phyloP scores from a whole-genome alignment of 2,329 filamentous ascomycete species.

The Penicillium sclerotigenum region DNA sequence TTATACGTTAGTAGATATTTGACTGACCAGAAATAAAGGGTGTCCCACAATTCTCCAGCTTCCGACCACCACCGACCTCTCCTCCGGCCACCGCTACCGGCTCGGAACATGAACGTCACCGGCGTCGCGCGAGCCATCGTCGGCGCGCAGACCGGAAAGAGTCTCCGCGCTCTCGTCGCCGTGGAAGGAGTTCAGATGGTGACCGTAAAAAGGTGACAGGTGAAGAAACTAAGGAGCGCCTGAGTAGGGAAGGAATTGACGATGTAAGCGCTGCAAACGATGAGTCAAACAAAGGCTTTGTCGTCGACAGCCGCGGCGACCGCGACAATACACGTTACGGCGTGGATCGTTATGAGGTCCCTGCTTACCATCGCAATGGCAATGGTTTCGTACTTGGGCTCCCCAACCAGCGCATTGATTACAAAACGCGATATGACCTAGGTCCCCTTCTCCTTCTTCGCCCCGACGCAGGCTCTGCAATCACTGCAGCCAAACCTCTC shows the following conservation, averaged over 20 bases:
- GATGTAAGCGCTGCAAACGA: background rate
- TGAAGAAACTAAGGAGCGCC: background rate
- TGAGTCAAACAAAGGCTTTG: slow-evolving; percentile 40
- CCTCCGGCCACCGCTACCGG: slow-evolving; percentile 20
- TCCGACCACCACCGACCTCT: slow-evolving; percentile 53
- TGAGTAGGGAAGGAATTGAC: background rate
- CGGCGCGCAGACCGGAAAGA: background rate
- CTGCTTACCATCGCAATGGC: slow-evolving; percentile 67
- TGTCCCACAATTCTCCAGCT: slow-evolving; percentile 72
- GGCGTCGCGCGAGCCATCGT: slow-evolving; percentile 18
- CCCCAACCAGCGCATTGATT: slow-evolving; percentile 62
- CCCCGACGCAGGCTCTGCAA: background rate
- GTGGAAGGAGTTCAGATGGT: background rate
- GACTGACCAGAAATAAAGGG: slow-evolving; percentile 25
- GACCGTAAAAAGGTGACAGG: no score
- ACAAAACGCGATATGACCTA: slow-evolving; percentile 48
- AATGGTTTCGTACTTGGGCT: slow-evolving; percentile 69
- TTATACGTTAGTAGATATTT: background rate
- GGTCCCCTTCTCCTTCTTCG: slow-evolving; percentile 37
- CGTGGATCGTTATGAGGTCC: slow-evolving; percentile 67
- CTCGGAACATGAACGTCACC: slow-evolving; percentile 18
- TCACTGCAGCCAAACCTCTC: background rate
- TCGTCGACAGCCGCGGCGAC: slow-evolving; percentile 74
- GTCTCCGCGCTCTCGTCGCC: background rate
- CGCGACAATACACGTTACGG: slow-evolving; percentile 71